These are phyloP conservation scores for Mimosa pudica DNA, from an alignment of 306 rosid genomes.

Conservation along the genomic window DNA sequence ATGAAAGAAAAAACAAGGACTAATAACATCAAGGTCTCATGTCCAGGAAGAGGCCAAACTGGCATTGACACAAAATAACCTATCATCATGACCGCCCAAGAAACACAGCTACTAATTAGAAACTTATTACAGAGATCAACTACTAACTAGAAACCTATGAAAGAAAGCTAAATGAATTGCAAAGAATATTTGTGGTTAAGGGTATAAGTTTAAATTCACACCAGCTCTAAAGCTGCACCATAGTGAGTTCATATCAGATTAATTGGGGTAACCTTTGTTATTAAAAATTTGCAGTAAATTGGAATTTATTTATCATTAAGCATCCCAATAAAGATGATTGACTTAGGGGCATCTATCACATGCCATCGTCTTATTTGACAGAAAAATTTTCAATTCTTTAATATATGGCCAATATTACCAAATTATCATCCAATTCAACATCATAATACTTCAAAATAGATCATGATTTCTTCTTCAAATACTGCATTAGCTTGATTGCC, in stretches of 20 bases:
- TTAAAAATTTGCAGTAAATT: neutral
- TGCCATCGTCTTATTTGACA: neutral
- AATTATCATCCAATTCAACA: neutral
- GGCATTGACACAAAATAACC: slow-evolving; percentile 19
- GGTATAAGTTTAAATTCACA: neutral
- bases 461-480: slow-evolving; percentile 1
- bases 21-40: slow-evolving; percentile 15
- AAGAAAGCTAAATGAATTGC: slow-evolving; percentile 19
- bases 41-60: slow-evolving; percentile 23
- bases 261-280: neutral
- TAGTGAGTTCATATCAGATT: neutral
- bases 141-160: neutral
- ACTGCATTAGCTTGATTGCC: neutral
- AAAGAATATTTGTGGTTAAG: slow-evolving; percentile 10
- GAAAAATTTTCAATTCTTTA: neutral
- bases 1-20: slow-evolving; percentile 11
- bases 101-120: slow-evolving; percentile 31
- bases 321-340: neutral
- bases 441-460: neutral
- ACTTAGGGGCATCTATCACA: neutral
- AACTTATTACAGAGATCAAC: neutral
- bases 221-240: neutral
- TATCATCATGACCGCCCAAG: slow-evolving; percentile 18
- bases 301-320: neutral
- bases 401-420: neutral